Evolutionary conservation across 1,284 basidiomycete genomes (phyloP).

Genomic region (Amylostereum areolatum): DNA sequence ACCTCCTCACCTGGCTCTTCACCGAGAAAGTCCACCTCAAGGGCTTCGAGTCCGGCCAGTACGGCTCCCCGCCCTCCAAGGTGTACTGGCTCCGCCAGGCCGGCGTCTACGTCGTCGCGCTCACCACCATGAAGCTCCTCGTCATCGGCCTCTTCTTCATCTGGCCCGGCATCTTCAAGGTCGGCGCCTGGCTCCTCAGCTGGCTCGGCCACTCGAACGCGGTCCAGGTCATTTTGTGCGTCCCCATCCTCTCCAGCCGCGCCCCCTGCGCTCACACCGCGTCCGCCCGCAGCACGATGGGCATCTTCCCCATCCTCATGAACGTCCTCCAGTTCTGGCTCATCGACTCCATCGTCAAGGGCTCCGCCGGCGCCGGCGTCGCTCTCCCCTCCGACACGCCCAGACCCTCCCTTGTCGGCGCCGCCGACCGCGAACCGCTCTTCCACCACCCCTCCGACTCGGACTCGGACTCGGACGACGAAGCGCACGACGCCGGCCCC

Average conservation of each 20-base stretch:
- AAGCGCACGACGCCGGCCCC: slow-evolving; percentile 40
- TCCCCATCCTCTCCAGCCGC: slow-evolving; percentile 12
- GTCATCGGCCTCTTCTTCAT: slow-evolving; percentile 73
- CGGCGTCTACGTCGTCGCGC: slow-evolving; percentile 76
- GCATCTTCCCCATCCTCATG: slow-evolving; percentile 90
- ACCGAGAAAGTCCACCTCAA: slow-evolving; percentile 60
- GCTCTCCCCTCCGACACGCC: slow-evolving; percentile 32
- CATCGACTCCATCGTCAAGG: slow-evolving; percentile 84
- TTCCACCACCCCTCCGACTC: slow-evolving; percentile 40
- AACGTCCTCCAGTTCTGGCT: slow-evolving; percentile 88
- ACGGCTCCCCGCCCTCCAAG: slow-evolving; percentile 73
- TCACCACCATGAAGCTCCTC: slow-evolving; percentile 87
- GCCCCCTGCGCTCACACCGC: too few species aligned
- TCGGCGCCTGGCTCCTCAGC: slow-evolving; percentile 79
- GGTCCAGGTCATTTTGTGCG: slow-evolving; percentile 82
- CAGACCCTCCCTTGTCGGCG: slow-evolving; percentile 18
- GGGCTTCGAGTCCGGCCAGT: slow-evolving; percentile 84
- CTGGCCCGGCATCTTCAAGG: slow-evolving; percentile 64
- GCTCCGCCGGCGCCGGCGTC: slow-evolving; percentile 35
- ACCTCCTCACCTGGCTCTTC: slow-evolving; percentile 62
- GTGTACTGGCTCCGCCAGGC: slow-evolving; percentile 82
- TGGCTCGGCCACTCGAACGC: slow-evolving; percentile 68
- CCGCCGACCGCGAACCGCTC: slow-evolving; percentile 49
- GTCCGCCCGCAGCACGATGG: slow-evolving; percentile 64
- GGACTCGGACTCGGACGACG: slow-evolving; percentile 46